Percentiles rank a stretch among this genome's conserved stretches.
Conservation (phyloP, 768 basidiomycete species). For the Tricholoma flavovirens region DNA sequence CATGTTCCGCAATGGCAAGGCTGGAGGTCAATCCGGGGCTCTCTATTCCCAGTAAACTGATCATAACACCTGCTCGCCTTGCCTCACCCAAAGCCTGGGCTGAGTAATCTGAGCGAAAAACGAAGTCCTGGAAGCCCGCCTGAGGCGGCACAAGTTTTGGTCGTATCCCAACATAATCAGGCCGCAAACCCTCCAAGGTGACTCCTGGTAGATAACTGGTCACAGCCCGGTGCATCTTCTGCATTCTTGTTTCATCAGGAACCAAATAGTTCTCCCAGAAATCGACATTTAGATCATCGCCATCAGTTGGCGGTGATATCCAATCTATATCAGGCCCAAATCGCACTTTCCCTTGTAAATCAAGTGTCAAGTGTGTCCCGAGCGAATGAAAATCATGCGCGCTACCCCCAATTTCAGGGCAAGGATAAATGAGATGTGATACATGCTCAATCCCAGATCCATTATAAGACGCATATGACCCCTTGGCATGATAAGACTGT, state of each 20-base stretch:
- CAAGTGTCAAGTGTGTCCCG: constrained; percentile 89
- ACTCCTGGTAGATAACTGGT: constrained; percentile 67
- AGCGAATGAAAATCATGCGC: constrained; percentile 73
- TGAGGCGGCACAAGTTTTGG: constrained; percentile 79
- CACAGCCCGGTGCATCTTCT: constrained; percentile 69
- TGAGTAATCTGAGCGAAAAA: constrained; percentile 61
- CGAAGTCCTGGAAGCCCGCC: constrained; percentile 81
- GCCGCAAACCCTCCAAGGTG: constrained; percentile 50
- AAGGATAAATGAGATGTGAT: constrained; percentile 85
- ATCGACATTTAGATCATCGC: constrained; percentile 47
- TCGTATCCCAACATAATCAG: constrained; percentile 82
- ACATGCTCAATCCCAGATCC: constrained; percentile 70
- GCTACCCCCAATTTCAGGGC: constrained; percentile 59
- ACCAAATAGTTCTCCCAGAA: constrained; percentile 71
- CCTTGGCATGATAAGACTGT: constrained; percentile 75
- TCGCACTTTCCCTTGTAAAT: constrained; percentile 74
- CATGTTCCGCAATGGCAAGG: constrained; percentile 81
- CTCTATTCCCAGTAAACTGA: constrained; percentile 87
- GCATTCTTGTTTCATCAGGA: constrained; percentile 54
- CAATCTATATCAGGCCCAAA: constrained; percentile 95
- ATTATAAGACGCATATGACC: constrained; percentile 84
- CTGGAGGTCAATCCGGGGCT: constrained; percentile 87
- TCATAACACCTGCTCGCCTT: constrained; percentile 44
- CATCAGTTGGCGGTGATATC: constrained; percentile 51
- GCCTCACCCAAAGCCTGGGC: constrained; percentile 21